Evolutionary conservation across 768 basidiomycete species (phyloP).

Genomic region (Paxillus involutus): DNA sequence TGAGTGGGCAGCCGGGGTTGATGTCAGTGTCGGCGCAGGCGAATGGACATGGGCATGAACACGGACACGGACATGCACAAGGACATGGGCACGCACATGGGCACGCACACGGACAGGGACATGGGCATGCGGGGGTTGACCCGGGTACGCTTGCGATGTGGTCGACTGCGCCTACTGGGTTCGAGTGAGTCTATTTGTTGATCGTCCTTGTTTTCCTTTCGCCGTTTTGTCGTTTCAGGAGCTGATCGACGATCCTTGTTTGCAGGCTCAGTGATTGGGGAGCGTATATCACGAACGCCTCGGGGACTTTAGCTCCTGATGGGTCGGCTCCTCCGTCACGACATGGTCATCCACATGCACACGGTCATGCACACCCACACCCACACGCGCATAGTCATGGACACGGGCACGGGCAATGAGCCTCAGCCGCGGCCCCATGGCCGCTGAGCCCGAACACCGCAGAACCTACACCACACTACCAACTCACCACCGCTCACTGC

Average conservation of each 20-base stretch:
- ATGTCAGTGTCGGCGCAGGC: conserved; percentile 4
- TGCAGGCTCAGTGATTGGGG: conserved; percentile 41
- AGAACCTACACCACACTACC: too few species aligned
- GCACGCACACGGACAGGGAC: not conserved
- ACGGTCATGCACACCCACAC: too few species aligned
- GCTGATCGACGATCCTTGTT: not conserved
- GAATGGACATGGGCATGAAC: not conserved
- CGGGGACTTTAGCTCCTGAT: conserved; percentile 22
- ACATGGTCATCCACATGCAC: not conserved
- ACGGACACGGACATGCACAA: not conserved
- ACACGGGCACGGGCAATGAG: too few species aligned
- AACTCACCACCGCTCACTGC: too few species aligned
- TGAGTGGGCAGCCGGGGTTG: not conserved
- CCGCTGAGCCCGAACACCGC: too few species aligned
- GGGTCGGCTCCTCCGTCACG: conserved; percentile 1
- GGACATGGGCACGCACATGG: not conserved
- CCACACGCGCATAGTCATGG: too few species aligned
- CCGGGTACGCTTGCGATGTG: conserved; percentile 59
- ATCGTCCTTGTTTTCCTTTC: too few species aligned
- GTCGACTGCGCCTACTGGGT: conserved; percentile 58
- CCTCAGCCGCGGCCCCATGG: too few species aligned
- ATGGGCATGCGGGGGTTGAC: conserved; percentile 32
- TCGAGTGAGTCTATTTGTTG: conserved; percentile 47
- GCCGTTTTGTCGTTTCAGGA: not conserved
- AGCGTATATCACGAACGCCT: conserved; percentile 33